These are phyloP conservation scores for Ceratocystiopsis minuta DNA, from an alignment of 2,329 filamentous ascomycete species.

Conservation along the genomic window DNA sequence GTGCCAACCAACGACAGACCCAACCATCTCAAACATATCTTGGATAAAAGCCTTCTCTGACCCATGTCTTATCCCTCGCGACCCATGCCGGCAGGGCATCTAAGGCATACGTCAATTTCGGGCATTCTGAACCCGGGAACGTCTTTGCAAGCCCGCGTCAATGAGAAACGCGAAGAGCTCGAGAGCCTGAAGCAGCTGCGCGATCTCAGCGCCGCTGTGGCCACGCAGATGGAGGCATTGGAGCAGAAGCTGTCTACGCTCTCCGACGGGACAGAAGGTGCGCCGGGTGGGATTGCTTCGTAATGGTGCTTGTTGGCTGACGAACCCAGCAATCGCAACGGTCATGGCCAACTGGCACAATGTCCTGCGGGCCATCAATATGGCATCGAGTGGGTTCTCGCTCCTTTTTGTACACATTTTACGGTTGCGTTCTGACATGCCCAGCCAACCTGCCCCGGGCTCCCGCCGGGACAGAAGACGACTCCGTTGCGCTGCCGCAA, in stretches of 20 bases:
- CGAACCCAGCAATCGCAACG: slow-evolving; percentile 50
- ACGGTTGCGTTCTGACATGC: not conserved
- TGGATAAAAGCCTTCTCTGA: slow-evolving; percentile 5
- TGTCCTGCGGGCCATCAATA: slow-evolving; percentile 66
- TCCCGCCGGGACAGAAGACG: slow-evolving; percentile 23
- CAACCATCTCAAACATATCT: not conserved
- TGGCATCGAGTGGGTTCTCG: slow-evolving; percentile 54
- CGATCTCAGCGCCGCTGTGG: slow-evolving; percentile 60
- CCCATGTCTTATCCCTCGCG: slow-evolving; percentile 10
- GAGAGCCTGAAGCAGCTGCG: slow-evolving; percentile 62
- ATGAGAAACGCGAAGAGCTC: slow-evolving; percentile 72
- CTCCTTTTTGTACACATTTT: not conserved
- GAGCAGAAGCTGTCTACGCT: slow-evolving; percentile 63
- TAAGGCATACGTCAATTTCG: slow-evolving; percentile 42
- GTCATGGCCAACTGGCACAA: slow-evolving; percentile 80
- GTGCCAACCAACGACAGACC: too few species aligned
- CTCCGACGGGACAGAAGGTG: slow-evolving; percentile 67
- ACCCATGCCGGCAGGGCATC: slow-evolving; percentile 40
- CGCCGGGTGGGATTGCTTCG: not conserved
- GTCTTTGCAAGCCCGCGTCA: slow-evolving; percentile 60
- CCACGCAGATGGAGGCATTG: slow-evolving; percentile 65
- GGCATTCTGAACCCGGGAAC: slow-evolving; percentile 28
- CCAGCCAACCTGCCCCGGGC: slow-evolving; percentile 53
- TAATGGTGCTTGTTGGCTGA: slow-evolving; percentile 6
- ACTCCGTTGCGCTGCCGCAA: slow-evolving; percentile 44